Percentiles rank a stretch among this genome's conserved stretches.
Conservation (phyloP, 768 basidiomycete genomes). For the Leucocoprinus leucothites region DNA sequence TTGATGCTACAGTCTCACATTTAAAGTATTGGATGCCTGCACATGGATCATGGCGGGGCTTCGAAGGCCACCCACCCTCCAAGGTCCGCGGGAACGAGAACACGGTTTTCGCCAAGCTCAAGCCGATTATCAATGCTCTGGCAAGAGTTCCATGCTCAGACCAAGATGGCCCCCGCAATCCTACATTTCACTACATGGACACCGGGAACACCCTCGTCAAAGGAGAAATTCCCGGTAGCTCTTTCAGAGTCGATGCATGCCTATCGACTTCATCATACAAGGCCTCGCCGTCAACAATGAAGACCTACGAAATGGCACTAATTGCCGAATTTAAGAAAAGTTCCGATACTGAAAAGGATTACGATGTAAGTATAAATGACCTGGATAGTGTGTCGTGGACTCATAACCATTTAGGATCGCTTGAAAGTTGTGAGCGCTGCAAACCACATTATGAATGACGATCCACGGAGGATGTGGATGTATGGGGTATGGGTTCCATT, state of each 20-base stretch:
- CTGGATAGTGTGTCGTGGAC: neutral
- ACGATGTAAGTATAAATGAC: neutral
- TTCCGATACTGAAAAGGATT: too few species aligned
- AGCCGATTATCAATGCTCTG: neutral
- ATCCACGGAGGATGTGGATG: neutral
- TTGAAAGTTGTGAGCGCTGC: neutral
- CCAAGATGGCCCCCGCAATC: neutral
- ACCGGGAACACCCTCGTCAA: neutral
- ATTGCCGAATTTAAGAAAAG: constrained; percentile 14
- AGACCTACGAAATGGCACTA: constrained; percentile 8
- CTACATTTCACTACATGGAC: neutral
- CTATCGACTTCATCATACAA: neutral
- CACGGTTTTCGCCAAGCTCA: neutral
- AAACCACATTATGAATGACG: neutral
- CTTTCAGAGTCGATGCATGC: constrained; percentile 17
- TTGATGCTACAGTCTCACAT: neutral
- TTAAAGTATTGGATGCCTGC: neutral
- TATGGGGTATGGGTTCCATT: neutral
- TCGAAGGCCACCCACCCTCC: neutral
- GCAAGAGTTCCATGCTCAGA: neutral
- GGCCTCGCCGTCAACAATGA: neutral
- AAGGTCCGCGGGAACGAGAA: neutral
- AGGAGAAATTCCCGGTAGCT: constrained; percentile 14
- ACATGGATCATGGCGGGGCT: neutral
- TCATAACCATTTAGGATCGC: neutral